These are phyloP conservation scores for Punica granatum DNA, from an alignment of 345 rosid genomes.

Conservation along the genomic window DNA sequence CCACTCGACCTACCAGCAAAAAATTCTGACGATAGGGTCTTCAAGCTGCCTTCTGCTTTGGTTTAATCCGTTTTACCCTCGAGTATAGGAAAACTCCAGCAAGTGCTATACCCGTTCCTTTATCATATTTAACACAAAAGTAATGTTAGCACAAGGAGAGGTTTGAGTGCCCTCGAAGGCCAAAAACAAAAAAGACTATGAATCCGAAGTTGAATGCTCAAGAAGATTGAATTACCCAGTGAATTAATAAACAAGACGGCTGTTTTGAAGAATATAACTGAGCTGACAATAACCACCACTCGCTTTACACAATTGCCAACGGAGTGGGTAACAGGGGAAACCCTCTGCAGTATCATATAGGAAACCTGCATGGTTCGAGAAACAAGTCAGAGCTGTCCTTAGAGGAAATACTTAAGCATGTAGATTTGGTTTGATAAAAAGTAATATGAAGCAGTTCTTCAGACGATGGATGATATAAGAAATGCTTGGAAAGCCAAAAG, in stretches of 20 bases:
- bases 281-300: conserved; percentile 50
- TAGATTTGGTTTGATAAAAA: too few relatives aligned
- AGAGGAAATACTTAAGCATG: neutral
- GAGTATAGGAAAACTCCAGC: conserved; percentile 50
- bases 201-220: neutral
- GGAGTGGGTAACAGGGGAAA: conserved; percentile 49
- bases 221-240: conserved; percentile 22
- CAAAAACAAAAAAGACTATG: neutral
- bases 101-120: conserved; percentile 45
- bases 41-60: conserved; percentile 37
- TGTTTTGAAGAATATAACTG: conserved; percentile 37
- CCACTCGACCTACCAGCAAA: conserved; percentile 10
- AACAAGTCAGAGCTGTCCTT: neutral
- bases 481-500: neutral
- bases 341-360: conserved; percentile 45
- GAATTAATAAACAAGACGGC: conserved; percentile 42
- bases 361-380: conserved; percentile 29
- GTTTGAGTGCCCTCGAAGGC: neutral
- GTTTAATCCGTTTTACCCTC: conserved; percentile 39
- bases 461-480: neutral
- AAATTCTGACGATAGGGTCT: neutral
- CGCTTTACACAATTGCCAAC: conserved; percentile 53
- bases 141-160: neutral
- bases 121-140: neutral
- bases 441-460: neutral